Base-by-base conservation (phyloP, 1,139 yeast species). In the Hemisphaericaspora subhashii region DNA sequence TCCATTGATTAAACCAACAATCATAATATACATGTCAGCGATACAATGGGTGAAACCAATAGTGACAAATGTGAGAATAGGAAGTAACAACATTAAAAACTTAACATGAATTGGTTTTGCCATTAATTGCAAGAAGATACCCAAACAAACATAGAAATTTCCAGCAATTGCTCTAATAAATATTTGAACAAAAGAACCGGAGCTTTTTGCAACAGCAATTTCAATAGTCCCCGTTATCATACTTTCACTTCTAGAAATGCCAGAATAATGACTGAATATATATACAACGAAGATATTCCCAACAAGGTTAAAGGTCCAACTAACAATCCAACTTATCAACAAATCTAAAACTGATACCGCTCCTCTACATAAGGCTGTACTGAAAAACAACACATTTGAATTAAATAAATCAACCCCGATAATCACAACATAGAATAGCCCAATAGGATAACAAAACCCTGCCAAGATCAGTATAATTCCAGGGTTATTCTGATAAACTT, bases 21-120 rank as follows among this genome's bases (percentile, higher is more conserved):
- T 76, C 9, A 83, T 55, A 42, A 83, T 51, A 48, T 69, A 79
- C 90, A 86, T 84, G 57, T 86, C 95, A 1, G 95, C 95, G 8
- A 86, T 88, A 2, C 79, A 79, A 55, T 86, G 95, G 4, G 87
- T 79, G 58, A 80, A 86, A 0, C 94, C 94, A 66, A 82, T 67
- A 1, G 81, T 52, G 7, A 84, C 94, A 57, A 86, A 83, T 0
- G 89, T 78, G 59, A 84, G 83, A 10, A 86, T 69, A 0, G 95
- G 94, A 17, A 85, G 55, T 6, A 68, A 50, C 65, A 86, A 74
- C 66, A 83, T 61, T n/a, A 83, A 33, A 33, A 83, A 70, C 52
- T 84, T 84, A 29, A 86, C 94, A 54, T 86, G 94, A n/a, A 82
- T 52, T 0, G 95, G 94, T 52, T 83, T 84, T 7, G 84, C 85